Base-by-base conservation (phyloP, 1,139 yeast species). In the Sugiyamaella novakii region DNA sequence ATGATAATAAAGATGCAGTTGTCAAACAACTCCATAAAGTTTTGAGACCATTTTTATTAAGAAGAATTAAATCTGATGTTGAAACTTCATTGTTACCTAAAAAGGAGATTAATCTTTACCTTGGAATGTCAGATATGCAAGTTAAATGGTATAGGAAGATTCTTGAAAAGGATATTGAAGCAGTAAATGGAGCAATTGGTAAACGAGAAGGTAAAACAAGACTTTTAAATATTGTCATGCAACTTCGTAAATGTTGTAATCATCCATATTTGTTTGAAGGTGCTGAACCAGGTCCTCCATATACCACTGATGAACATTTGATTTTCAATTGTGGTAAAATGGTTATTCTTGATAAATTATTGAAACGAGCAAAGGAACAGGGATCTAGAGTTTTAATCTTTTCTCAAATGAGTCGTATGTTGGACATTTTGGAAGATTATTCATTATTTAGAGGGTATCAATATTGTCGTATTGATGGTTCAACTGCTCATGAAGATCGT, bases 271-370 rank as follows among this genome's bases (percentile, higher is more conserved):
- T 92, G 45, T 92, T 92, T 62, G 98, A 92, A 65, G 98, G 98
- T 34, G 98, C 98, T 1, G 98, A 92, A 66, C 98, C 98, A 0
- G 98, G 98, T 7, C 98, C 98, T 2, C 98, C 98, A 0, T 92
- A 79, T 64, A 91, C 98, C 2, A 92, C 96, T 0, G 98, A 91
- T 66, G 98, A 91, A 64, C 98, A 92, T 69, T 75, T 92, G 58
- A 83, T 92, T 8, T 83, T 66, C 67, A 92, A 92, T 65, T 78
- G 95, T 10, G 96, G 96, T 29, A 92, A 92, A 66, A 84, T 92
- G 91, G 77, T 87, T 42, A 85, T 92, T 41, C 69, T 92, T 50
- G 98, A 92, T 66, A 88, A 87, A 64, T 73, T 92, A 63, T 72
- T 92, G 56, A 80, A 79, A 58, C 83, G 87, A 57, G 75, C 86